Evolutionary conservation across 2,329 filamentous ascomycete genomes (phyloP).

Genomic region (Corynespora cassiicola): DNA sequence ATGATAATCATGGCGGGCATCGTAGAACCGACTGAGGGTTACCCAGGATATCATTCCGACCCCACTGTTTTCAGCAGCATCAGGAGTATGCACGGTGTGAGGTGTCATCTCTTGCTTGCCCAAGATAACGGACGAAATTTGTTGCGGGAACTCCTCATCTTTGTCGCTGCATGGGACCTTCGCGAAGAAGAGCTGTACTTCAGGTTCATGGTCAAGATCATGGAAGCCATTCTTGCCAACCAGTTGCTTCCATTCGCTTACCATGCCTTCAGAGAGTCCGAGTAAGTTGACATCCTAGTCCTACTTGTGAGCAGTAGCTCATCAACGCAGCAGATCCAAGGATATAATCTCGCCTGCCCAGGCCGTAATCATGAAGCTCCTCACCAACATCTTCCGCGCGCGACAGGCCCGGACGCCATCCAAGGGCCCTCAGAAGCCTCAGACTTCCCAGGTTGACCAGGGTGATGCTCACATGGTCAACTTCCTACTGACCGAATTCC

Average conservation of each 20-base stretch:
- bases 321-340: constrained; percentile 64
- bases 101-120: constrained; percentile 87
- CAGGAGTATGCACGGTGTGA: constrained; percentile 85
- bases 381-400: constrained; percentile 86
- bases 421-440: constrained; percentile 52
- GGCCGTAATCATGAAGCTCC: constrained; percentile 87
- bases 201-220: constrained; percentile 94
- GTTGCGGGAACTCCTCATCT: constrained; percentile 88
- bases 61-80: constrained; percentile 62
- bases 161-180: constrained; percentile 96
- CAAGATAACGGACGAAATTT: constrained; percentile 91
- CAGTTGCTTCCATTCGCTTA: constrained; percentile 91
- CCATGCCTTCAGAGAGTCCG: constrained; percentile 79
- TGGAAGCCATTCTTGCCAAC: constrained; percentile 89
- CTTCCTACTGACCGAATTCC: constrained; percentile 91
- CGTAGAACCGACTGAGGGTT: constrained; percentile 76
- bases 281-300: constrained; percentile 27
- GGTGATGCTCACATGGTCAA: constrained; percentile 74
- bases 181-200: constrained; percentile 93
- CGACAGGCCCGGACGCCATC: constrained; percentile 49
- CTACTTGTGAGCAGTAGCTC: constrained; percentile 6
- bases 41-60: constrained; percentile 59
- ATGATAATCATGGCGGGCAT: constrained; percentile 98
- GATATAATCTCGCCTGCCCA: constrained; percentile 96
- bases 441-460: constrained; percentile 58